Conservation (phyloP, 306 rosid genomes). For the Echinosophora koreensis region DNA sequence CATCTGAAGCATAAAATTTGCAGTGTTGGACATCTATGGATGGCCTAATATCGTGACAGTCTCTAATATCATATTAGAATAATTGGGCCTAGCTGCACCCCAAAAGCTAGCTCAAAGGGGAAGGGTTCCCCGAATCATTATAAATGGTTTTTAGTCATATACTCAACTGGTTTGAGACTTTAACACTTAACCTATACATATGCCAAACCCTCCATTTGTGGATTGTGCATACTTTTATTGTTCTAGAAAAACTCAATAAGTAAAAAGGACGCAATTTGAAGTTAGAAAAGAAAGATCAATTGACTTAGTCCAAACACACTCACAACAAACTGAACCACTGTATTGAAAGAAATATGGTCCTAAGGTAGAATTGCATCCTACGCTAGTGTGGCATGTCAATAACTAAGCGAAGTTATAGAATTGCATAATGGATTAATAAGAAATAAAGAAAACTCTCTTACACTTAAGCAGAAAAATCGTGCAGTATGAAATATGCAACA, state of each 20-base stretch:
- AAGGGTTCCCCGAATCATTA: too few species aligned
- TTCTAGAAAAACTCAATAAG: background rate
- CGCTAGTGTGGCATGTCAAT: conserved; percentile 18
- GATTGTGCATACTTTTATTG: background rate
- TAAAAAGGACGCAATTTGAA: background rate
- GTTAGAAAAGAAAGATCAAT: background rate
- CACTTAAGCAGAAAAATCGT: background rate
- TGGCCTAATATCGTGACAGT: too few species aligned
- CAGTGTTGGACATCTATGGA: too few species aligned
- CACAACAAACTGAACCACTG: background rate
- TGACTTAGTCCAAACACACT: background rate
- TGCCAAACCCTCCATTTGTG: background rate
- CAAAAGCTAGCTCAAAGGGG: too few species aligned
- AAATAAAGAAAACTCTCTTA: background rate
- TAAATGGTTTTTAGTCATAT: too few species aligned
- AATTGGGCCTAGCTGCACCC: too few species aligned
- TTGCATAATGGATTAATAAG: conserved; percentile 11
- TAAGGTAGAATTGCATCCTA: background rate
- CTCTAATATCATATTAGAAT: too few species aligned
- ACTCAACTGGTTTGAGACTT: too few species aligned
- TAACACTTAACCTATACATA: background rate
- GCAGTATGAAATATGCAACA: conserved; percentile 11
- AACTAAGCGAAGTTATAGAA: conserved; percentile 26
- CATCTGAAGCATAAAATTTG: too few species aligned
- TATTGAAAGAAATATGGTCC: background rate